Percentiles rank a stretch among this genome's conserved stretches.
These are phyloP conservation scores for Leptodermis oblonga DNA, from an alignment of 257 asterid genomes.

Conservation along the genomic window DNA sequence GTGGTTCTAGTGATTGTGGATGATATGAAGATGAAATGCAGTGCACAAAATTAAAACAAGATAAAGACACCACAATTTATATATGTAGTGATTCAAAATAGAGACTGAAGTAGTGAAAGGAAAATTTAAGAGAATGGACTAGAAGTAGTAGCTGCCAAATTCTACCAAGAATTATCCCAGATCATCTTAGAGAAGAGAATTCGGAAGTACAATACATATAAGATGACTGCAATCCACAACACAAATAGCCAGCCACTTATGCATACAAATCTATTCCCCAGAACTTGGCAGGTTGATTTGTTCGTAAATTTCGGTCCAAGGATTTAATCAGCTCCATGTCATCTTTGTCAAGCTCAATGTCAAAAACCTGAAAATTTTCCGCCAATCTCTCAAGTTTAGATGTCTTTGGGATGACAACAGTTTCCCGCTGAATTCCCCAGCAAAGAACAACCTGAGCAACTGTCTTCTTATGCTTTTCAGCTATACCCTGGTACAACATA, in stretches of 20 bases:
- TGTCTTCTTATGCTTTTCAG: slow-evolving; percentile 44
- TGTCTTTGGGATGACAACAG: slow-evolving; percentile 54
- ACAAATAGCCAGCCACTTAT: neutral
- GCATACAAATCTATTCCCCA: slow-evolving; percentile 58
- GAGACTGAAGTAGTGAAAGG: no score
- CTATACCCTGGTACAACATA: slow-evolving; percentile 40
- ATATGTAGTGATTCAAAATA: no score
- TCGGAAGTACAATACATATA: neutral
- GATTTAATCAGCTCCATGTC: slow-evolving; percentile 43
- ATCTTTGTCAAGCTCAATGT: slow-evolving; percentile 41
- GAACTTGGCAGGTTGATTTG: slow-evolving; percentile 56
- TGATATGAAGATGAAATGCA: no score
- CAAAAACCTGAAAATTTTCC: slow-evolving; percentile 39
- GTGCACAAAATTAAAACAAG: no score
- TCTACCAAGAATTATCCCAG: neutral
- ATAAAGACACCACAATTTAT: no score
- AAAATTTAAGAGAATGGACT: no score
- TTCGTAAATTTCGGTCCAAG: slow-evolving; percentile 41
- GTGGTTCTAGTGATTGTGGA: no score
- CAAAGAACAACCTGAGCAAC: slow-evolving; percentile 61
- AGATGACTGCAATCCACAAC: neutral
- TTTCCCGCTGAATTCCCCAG: slow-evolving; percentile 54
- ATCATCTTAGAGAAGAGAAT: neutral
- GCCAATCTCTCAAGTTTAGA: slow-evolving; percentile 52
- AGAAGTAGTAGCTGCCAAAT: no score